Percentiles rank a stretch among this genome's conserved stretches.
phyloP scores from a whole-genome alignment of 805 yeast genomes.

The Teunomyces stri region DNA sequence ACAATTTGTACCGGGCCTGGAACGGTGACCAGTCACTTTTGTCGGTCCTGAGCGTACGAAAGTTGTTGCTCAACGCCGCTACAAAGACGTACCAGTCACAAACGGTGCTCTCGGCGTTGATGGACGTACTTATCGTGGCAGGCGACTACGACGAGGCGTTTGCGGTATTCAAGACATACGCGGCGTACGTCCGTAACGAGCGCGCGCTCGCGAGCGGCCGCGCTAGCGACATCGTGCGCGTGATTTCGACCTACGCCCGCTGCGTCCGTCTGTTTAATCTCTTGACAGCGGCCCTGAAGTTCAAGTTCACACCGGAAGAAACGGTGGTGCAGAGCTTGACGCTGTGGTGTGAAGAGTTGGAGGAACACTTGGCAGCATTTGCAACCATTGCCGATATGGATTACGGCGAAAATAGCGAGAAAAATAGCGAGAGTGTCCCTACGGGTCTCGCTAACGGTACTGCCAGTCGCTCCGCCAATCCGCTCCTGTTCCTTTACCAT shows the following conservation, averaged over 20 bases:
- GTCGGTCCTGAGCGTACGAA: constrained; percentile 16
- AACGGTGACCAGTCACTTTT: constrained; percentile 3
- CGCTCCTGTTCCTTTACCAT: constrained; percentile 34
- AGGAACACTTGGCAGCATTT: constrained; percentile 22
- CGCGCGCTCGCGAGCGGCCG: constrained; percentile 29
- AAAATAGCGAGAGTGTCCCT: too few species aligned
- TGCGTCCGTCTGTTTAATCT: constrained; percentile 39
- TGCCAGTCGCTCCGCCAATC: not conserved
- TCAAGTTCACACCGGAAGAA: constrained; percentile 24
- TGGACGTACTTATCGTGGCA: constrained; percentile 30
- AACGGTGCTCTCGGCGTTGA: constrained; percentile 28
- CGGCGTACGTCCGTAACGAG: constrained; percentile 31
- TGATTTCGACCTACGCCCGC: constrained; percentile 31
- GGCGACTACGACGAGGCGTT: constrained; percentile 43
- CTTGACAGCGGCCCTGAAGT: constrained; percentile 18
- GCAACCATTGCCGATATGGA: constrained; percentile 22
- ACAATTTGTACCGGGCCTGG: not conserved
- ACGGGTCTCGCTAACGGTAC: too few species aligned
- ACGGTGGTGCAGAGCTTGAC: constrained; percentile 19
- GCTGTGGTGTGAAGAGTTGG: constrained; percentile 17
- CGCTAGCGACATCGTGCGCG: constrained; percentile 27
- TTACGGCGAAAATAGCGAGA: constrained; percentile 11
- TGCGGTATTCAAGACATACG: constrained; percentile 40
- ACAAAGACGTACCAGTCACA: constrained; percentile 38
- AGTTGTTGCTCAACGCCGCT: constrained; percentile 28